Base-by-base conservation (phyloP, 202 grass and related monocot species). In the Eragrostis tef region DNA sequence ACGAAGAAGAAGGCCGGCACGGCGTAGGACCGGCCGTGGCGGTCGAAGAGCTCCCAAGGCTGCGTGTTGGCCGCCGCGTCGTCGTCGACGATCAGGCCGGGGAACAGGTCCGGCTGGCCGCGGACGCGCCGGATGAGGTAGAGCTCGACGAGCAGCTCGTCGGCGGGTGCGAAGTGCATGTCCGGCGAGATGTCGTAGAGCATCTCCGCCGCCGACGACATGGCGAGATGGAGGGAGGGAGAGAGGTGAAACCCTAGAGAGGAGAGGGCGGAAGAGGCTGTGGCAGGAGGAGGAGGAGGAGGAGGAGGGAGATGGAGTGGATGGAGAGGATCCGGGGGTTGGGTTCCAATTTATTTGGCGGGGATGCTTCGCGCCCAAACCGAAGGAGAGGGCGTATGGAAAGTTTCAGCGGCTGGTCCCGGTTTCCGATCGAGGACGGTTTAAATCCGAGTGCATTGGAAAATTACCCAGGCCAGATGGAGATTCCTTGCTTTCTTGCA, bases 1-100 rank as follows among this genome's bases (percentile, higher is more conserved):
- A 68, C 68, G 11, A 48, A 7, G 68, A 74, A 86, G 76, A 46
- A 86, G 36, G 34, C 79, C 2, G 22, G 16, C 1, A 22, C 42
- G 53, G 31, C 79, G 22, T 11, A 7, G 39, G 3, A 2, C 19
- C 29, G 59, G 26, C 16, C 45, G 10, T 78, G 59, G 25, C 75
- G 59, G 24, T 49, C 5, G 15, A 78, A 43, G 17, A 78, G 74
- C 15, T 48, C 7, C 57, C 41, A 77, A 0, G 74, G 74, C 14
- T 9, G 42, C 9, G n/a, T 56, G 58, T 15, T 77, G 21, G 34
- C 6, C 9, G 60, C 65, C 41, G 0, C 7, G 65, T 45, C 60
- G 61, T 79, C 75, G 2, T 79, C 46, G 14, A 34, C 3, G 60
- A 79, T 6, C 26, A 64, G 10, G 25, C 17, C 44, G 27, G 15